Percentiles rank a stretch among this genome's conserved stretches.
Evolutionary conservation across 371 early-diverging fungal genomes (phyloP).

Genomic region (Sporodiniella umbellata): DNA sequence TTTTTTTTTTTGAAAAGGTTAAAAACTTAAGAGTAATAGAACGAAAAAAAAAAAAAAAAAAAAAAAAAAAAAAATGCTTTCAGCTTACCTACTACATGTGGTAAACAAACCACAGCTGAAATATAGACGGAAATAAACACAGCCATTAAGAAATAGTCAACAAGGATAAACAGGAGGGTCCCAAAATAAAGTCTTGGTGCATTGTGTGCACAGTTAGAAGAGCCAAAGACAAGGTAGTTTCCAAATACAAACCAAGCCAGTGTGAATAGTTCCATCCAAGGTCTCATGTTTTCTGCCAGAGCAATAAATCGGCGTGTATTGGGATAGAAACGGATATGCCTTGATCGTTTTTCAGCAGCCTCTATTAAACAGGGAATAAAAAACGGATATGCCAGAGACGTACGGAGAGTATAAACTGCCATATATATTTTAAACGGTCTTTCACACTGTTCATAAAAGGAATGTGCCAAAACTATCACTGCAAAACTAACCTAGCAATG

Average conservation of each 20-base stretch:
- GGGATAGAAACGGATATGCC: background rate
- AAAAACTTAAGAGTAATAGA: too few relatives aligned
- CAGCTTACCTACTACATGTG: conserved; percentile 44
- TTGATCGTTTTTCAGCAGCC: conserved; percentile 1
- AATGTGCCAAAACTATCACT: conserved; percentile 25
- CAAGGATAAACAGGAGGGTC: conserved; percentile 46
- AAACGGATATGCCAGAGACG: conserved; percentile 25
- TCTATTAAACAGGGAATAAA: conserved; percentile 26
- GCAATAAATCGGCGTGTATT: background rate
- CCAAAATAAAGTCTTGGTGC: conserved; percentile 42
- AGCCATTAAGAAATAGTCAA: conserved; percentile 61
- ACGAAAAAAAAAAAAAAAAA: background rate
- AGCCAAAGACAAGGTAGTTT: conserved; percentile 62
- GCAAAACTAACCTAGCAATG: conserved; percentile 22
- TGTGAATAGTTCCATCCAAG: conserved; percentile 54
- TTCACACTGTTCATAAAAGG: conserved; percentile 37
- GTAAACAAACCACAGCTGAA: conserved; percentile 15
- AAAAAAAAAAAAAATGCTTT: background rate
- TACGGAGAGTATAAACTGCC: conserved; percentile 29
- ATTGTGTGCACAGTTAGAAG: conserved; percentile 36
- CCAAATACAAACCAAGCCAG: conserved; percentile 66
- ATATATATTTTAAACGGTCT: conserved; percentile 33
- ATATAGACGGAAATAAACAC: conserved; percentile 52
- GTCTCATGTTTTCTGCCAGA: conserved; percentile 24
- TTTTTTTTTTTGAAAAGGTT: too few relatives aligned